phyloP scores from a whole-genome alignment of 202 grass and related monocot genomes.

The Digitaria exilis region DNA sequence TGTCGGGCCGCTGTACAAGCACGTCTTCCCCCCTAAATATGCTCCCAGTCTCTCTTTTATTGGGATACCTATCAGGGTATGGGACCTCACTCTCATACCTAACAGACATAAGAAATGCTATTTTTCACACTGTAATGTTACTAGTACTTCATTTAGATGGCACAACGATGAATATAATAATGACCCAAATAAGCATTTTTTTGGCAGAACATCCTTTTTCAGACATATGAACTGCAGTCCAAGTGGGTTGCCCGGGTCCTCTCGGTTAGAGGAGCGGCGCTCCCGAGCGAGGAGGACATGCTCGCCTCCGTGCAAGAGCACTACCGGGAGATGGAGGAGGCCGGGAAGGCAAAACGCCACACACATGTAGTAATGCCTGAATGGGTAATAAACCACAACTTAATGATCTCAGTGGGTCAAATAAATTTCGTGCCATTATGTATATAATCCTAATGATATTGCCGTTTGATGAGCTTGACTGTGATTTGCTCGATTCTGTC shows the following conservation, averaged over 20 bases:
- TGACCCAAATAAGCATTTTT: no score
- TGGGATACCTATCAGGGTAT: conserved; percentile 48
- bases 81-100: background rate
- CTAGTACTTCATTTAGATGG: no score
- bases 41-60: conserved; percentile 61
- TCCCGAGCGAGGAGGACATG: conserved; percentile 40
- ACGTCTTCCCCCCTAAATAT: conserved; percentile 45
- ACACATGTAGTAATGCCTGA: conserved; percentile 30
- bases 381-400: no score
- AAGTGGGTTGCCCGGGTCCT: conserved; percentile 41
- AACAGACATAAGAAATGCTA: background rate
- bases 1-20: conserved; percentile 55
- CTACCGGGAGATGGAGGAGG: conserved; percentile 35
- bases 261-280: conserved; percentile 1
- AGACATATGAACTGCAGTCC: conserved; percentile 35
- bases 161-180: no score
- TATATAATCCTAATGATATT: no score
- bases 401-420: no score
- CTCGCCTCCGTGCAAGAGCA: conserved; percentile 26
- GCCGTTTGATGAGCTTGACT: no score
- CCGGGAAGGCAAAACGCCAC: conserved; percentile 35
- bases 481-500: no score
- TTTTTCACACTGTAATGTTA: no score
- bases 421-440: no score
- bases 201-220: conserved; percentile 39